Conservation (phyloP, 352 stramenopile genomes). For the Globisporangium barbulae region DNA sequence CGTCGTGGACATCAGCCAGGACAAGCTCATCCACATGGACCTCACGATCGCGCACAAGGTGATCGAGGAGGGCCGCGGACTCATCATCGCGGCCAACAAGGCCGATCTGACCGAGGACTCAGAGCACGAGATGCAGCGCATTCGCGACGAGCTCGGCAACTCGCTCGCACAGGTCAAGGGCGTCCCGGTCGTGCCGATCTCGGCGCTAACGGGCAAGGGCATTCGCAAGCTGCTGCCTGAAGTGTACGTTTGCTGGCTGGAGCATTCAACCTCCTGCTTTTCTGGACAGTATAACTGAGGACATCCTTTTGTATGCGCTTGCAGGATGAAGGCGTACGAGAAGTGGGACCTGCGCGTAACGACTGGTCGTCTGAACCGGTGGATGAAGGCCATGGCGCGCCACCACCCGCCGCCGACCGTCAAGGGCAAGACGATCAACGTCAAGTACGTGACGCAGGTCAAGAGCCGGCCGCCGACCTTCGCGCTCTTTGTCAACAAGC, state of each 20-base stretch:
- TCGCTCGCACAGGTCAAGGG: constrained; percentile 75
- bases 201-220: constrained; percentile 64
- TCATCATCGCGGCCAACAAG: constrained; percentile 82
- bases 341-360: constrained; percentile 78
- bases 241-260: constrained; percentile 38
- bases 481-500: constrained; percentile 80
- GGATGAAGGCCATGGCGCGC: constrained; percentile 80
- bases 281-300: not conserved
- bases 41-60: constrained; percentile 79
- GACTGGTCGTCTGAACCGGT: constrained; percentile 74
- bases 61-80: constrained; percentile 70
- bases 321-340: constrained; percentile 72
- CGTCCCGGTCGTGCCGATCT: constrained; percentile 78
- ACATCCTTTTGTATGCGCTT: not conserved
- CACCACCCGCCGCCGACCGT: constrained; percentile 79
- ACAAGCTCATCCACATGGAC: constrained; percentile 85
- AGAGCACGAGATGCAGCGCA: constrained; percentile 59
- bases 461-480: constrained; percentile 82
- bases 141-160: constrained; percentile 64
- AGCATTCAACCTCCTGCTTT: not conserved
- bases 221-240: constrained; percentile 78
- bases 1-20: constrained; percentile 79
- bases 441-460: constrained; percentile 88
- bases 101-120: constrained; percentile 52
- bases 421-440: constrained; percentile 81